Base-by-base conservation (phyloP, 2,329 filamentous ascomycete genomes). In the Botrytis hyacinthi region DNA sequence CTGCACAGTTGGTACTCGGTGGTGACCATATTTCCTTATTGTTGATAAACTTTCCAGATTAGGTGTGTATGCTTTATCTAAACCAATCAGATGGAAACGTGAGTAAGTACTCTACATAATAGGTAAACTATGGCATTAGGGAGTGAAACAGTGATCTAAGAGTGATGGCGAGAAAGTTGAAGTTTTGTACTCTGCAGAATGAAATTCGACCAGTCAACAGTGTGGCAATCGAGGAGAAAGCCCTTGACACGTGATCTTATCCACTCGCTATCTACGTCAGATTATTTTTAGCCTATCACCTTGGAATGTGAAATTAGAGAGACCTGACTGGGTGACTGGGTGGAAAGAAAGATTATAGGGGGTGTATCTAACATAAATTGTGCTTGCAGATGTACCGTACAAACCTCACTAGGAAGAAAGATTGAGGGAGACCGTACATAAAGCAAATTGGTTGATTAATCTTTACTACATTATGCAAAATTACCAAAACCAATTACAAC, bases 301-400 rank as follows among this genome's bases (percentile, higher is more conserved):
- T 57, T 69, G 66, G 65, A 68, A 40, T 68, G 46, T 54, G 32
- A 40, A 44, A 54, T 65, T 44, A 22, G 6, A 32, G 40, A 32
- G 61, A 90, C 54, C 35, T 68, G 48, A 57, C 18, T 54, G 66
- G 66, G 26, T 9, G 7, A 29, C 0, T 18, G 7, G 5, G 48
- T 69, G 35, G 0, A 4, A 57, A 1, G 18, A 32, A 42, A 4
- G 22, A 69, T 32, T 9, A 16, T 9, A 7, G 2, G 37, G 18
- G 0, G 66, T 54, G 35, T 29, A 14, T n/a, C 0, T 67, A 67
- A 10, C 35, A 37, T 18, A 40, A 9, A n/a, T 1, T 42, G 14
- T 18, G 1, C 35, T 18, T 18, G 12, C 8, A n/a, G 12, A 29
- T 29, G n/a, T 4, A 12, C 48, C 14, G 26, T n/a, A 7, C 46